phyloP scores from a whole-genome alignment of 495 filamentous ascomycete species.

The Elaphomyces granulatus region DNA sequence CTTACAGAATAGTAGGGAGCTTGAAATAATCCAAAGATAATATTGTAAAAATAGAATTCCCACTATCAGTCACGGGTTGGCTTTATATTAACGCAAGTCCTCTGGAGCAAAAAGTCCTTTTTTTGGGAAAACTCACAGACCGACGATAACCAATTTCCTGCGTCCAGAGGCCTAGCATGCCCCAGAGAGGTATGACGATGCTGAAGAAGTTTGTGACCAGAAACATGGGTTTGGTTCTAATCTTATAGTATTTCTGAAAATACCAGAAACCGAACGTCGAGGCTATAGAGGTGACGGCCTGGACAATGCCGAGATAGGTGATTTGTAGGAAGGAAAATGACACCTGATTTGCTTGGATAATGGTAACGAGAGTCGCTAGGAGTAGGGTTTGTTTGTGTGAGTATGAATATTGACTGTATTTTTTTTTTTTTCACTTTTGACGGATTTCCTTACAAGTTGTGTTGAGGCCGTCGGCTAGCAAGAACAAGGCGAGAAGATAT shows the following conservation, averaged over 20 bases:
- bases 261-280: slow-evolving; percentile 40
- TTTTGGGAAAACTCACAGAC: slow-evolving; percentile 17
- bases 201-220: slow-evolving; percentile 35
- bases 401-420: too few species aligned
- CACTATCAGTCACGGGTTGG: slow-evolving; percentile 13
- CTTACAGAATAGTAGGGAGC: slow-evolving; percentile 36
- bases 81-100: neutral
- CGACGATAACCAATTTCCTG: slow-evolving; percentile 33
- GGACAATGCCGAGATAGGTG: slow-evolving; percentile 34
- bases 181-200: slow-evolving; percentile 36
- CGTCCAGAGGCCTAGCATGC: slow-evolving; percentile 37
- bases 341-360: slow-evolving; percentile 34
- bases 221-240: slow-evolving; percentile 36
- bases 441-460: slow-evolving; percentile 34
- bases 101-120: neutral
- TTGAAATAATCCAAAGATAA: slow-evolving; percentile 35
- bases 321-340: slow-evolving; percentile 36
- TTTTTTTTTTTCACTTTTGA: too few species aligned
- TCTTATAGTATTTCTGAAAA: slow-evolving; percentile 33
- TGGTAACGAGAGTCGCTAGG: slow-evolving; percentile 26
- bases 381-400: too few species aligned
- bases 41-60: slow-evolving; percentile 39
- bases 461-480: slow-evolving; percentile 36
- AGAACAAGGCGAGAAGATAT: slow-evolving; percentile 34
- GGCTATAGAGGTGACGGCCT: slow-evolving; percentile 29